Evolutionary conservation across 495 filamentous ascomycete species (phyloP).

Genomic region (Tuber brumale): DNA sequence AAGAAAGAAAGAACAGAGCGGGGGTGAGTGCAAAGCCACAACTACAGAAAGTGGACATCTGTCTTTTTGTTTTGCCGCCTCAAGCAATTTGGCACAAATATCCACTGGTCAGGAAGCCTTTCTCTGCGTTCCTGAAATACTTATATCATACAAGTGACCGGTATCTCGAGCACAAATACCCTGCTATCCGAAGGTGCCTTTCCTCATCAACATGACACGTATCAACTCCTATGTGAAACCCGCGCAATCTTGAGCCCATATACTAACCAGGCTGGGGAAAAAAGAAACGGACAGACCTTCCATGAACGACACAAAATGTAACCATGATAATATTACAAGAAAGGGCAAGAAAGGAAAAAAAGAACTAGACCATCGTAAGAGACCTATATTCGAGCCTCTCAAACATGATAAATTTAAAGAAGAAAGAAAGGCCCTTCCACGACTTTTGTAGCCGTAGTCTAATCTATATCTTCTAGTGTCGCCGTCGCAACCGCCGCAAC

Average conservation of each 20-base stretch:
- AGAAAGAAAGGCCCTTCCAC: neutral
- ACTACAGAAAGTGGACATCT: neutral
- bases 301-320: neutral
- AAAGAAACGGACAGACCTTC: neutral
- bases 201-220: neutral
- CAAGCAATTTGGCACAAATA: neutral
- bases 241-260: neutral
- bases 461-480: neutral
- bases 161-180: neutral
- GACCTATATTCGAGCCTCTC: neutral
- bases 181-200: neutral
- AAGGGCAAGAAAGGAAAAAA: neutral
- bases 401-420: neutral
- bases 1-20: neutral
- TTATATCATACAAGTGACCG: neutral
- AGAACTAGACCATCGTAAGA: neutral
- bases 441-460: neutral
- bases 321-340: neutral
- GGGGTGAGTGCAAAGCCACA: neutral
- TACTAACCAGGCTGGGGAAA: neutral
- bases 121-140: neutral
- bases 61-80: neutral
- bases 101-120: neutral
- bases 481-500: neutral
- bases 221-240: neutral